phyloP scores from a whole-genome alignment of 371 early-diverging fungal species.

The Mucor velutinosus region DNA sequence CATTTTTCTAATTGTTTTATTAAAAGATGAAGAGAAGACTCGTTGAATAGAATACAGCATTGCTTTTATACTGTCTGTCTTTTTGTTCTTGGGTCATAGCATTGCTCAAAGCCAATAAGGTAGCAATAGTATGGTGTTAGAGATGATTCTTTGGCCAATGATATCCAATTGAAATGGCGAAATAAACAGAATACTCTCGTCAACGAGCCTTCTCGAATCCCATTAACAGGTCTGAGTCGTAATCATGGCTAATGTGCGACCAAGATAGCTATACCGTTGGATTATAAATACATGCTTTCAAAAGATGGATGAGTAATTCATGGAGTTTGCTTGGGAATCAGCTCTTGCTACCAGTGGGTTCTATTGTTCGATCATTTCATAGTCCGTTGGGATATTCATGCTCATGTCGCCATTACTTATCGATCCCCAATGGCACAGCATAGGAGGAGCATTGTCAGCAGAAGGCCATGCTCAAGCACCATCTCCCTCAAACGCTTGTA shows the following conservation, averaged over 20 bases:
- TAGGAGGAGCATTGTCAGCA: too few species aligned
- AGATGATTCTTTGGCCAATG: constrained; percentile 34
- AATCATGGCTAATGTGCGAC: constrained; percentile 12
- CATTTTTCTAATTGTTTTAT: constrained; percentile 15
- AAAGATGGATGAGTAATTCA: constrained; percentile 2
- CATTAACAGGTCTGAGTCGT: constrained; percentile 25
- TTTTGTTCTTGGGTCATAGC: background rate
- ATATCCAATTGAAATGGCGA: constrained; percentile 34
- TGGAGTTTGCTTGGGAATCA: background rate
- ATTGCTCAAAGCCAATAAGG: constrained; percentile 14
- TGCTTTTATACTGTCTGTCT: background rate
- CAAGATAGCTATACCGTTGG: background rate
- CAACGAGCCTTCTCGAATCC: constrained; percentile 20
- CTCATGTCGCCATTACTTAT: too few species aligned
- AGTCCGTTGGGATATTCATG: too few species aligned
- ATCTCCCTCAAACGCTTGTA: too few species aligned
- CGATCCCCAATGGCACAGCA: too few species aligned
- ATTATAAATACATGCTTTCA: constrained; percentile 12
- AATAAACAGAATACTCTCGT: constrained; percentile 29
- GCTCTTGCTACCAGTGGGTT: background rate
- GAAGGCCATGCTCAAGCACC: too few species aligned
- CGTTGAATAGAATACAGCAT: background rate
- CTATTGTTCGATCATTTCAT: too few species aligned
- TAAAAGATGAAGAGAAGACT: background rate
- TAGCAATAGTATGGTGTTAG: constrained; percentile 12